phyloP scores from a whole-genome alignment of 2,329 filamentous ascomycete genomes.

The Periglandula ipomoeae region DNA sequence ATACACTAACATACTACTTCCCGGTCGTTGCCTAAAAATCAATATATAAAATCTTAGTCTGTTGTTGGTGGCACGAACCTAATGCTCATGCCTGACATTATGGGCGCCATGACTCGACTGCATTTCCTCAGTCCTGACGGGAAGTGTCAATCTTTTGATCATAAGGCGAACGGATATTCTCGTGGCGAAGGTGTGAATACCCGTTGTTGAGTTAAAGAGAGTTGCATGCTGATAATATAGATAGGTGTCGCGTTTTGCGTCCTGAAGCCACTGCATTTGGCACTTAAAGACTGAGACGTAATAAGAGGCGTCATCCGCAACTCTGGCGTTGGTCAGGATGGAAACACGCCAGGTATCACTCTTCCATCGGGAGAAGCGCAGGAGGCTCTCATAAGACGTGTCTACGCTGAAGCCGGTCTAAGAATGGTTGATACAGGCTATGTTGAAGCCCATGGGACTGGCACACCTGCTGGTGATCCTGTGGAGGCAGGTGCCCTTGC shows the following conservation, averaged over 20 bases:
- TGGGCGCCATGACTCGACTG: too few species aligned
- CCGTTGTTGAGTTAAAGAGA: too few species aligned
- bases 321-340: slow-evolving; percentile 47
- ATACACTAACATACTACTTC: too few species aligned
- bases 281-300: slow-evolving; percentile 44
- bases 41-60: too few species aligned
- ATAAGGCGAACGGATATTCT: slow-evolving; percentile 18
- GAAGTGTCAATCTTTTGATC: slow-evolving; percentile 34
- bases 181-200: too few species aligned
- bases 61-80: too few species aligned
- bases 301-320: slow-evolving; percentile 42
- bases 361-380: slow-evolving; percentile 45
- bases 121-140: too few species aligned
- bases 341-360: slow-evolving; percentile 42
- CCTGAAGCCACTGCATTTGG: slow-evolving; percentile 48
- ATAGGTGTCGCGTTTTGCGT: slow-evolving; percentile 46
- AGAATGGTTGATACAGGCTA: slow-evolving; percentile 21
- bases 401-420: slow-evolving; percentile 23
- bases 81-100: too few species aligned
- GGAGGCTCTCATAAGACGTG: slow-evolving; percentile 26
- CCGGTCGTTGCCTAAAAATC: too few species aligned
- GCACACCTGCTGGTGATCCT: slow-evolving; percentile 46
- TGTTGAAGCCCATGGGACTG: slow-evolving; percentile 46
- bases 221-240: too few species aligned
- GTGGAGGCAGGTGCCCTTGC: slow-evolving; percentile 40